These are phyloP conservation scores for Nelumbo lutea DNA, from an alignment of 164 flowering plant genomes.

Conservation along the genomic window DNA sequence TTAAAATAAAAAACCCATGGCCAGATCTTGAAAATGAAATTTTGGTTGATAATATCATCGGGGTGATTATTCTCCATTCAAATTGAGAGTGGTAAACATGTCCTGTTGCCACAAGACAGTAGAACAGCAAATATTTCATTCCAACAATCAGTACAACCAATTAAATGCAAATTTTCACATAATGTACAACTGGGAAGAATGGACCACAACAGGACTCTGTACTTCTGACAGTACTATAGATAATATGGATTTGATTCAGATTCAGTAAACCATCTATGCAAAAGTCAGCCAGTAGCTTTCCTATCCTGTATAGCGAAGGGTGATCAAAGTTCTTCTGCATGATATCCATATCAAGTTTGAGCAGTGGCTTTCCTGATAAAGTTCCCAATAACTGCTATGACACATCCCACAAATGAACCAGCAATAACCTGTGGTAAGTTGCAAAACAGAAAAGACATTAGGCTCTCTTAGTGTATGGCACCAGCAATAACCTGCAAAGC, in stretches of 20 bases:
- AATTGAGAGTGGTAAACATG: not conserved
- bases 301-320: not conserved
- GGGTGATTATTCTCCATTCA: not conserved
- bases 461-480: not conserved
- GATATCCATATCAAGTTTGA: slow-evolving; percentile 15
- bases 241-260: not conserved
- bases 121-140: not conserved
- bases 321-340: not conserved
- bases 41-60: not conserved
- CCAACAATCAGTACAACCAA: not conserved
- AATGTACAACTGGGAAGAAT: not conserved
- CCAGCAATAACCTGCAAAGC: too few relatives aligned
- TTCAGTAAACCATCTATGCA: not conserved
- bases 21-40: not conserved
- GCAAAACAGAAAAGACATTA: not conserved
- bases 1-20: too few relatives aligned
- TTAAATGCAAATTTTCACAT: not conserved
- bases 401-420: slow-evolving; percentile 39
- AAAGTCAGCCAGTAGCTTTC: slow-evolving; percentile 1
- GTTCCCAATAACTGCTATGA: slow-evolving; percentile 24
- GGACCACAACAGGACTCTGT: not conserved
- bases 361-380: slow-evolving; percentile 11
- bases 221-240: not conserved
- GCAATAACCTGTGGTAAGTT: slow-evolving; percentile 33
- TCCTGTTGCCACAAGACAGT: not conserved